Base-by-base conservation (phyloP, 129 eudicot genomes). In the Solidago caesia region DNA sequence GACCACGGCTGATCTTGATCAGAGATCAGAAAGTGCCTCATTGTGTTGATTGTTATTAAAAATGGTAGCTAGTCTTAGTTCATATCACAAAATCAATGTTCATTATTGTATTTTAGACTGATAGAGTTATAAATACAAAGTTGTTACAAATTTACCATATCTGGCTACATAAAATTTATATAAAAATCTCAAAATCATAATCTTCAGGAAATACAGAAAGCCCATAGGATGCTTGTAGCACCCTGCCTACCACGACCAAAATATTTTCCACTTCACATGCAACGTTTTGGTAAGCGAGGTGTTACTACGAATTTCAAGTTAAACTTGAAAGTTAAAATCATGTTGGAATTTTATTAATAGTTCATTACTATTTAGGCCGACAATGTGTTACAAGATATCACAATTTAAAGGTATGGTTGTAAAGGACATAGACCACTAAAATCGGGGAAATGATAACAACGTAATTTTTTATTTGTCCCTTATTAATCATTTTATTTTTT, bases 1-100 rank as follows among this genome's bases (percentile, higher is more conserved):
- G 78, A 89, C 91, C 10, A 83, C 96, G n/a, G 89, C 91, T 6
- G 97, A 92, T 82, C 75, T 88, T 13, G 97, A 92, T 79, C 92
- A 83, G 80, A 86, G 86, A 77, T 83, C 96, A 68, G 89, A 84
- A 65, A 68, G 70, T 33, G 75, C 79, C 41, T 78, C 77, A 51
- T 16, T 41, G 26, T 71, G 76, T 77, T 68, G 29, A 68, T 61
- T 70, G 39, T 58, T 45, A 21, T 27, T 75, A 42, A 27, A 58
- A 1, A 26, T 56, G 12, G 29, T 76, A 67, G 13, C 5, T 68
- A 27, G 67, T 67, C 2, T 66, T 67, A 44, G 58, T 60, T 53
- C 64, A 55, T 42, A 75, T n/a, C 26, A 42, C 52, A 49, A 49
- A 39, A 64, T 46, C 26, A 41, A 25, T 45, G 44, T 26, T 44